phyloP scores from a whole-genome alignment of 108 stramenopile species.

The Mediolabrus comicus region DNA sequence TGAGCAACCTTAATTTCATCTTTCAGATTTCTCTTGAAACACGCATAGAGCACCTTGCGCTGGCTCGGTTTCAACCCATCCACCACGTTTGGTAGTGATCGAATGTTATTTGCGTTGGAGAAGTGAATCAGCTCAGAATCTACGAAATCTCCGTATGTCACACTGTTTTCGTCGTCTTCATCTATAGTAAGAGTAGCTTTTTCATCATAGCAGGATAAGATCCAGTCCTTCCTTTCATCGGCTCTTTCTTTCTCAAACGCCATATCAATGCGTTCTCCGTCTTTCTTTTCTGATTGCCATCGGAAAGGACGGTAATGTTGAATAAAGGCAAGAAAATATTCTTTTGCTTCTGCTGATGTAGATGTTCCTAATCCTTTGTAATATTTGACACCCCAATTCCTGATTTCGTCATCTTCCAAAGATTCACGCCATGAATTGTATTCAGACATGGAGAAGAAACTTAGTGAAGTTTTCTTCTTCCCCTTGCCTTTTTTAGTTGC shows the following conservation, averaged over 20 bases:
- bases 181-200: constrained; percentile 31
- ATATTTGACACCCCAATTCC: constrained; percentile 84
- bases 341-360: constrained; percentile 87
- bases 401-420: constrained; percentile 48
- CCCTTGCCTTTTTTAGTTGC: constrained; percentile 56
- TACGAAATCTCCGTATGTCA: constrained; percentile 85
- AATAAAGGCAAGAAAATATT: constrained; percentile 80
- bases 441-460: constrained; percentile 86
- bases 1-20: constrained; percentile 93
- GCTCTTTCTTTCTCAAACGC: constrained; percentile 82
- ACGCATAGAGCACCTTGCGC: constrained; percentile 90
- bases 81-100: constrained; percentile 79
- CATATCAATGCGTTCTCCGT: constrained; percentile 83
- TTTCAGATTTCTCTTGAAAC: constrained; percentile 85
- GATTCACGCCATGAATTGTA: constrained; percentile 78
- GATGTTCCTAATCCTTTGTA: constrained; percentile 96
- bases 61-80: constrained; percentile 95
- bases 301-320: constrained; percentile 70
- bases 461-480: constrained; percentile 45
- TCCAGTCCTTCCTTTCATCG: constrained; percentile 87
- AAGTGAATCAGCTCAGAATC: constrained; percentile 93
- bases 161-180: constrained; percentile 32
- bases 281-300: constrained; percentile 69
- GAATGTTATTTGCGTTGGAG: constrained; percentile 84
- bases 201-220: constrained; percentile 63